These are phyloP conservation scores for Orbilia javanica DNA, from an alignment of 2,329 filamentous ascomycete genomes.

Conservation along the genomic window DNA sequence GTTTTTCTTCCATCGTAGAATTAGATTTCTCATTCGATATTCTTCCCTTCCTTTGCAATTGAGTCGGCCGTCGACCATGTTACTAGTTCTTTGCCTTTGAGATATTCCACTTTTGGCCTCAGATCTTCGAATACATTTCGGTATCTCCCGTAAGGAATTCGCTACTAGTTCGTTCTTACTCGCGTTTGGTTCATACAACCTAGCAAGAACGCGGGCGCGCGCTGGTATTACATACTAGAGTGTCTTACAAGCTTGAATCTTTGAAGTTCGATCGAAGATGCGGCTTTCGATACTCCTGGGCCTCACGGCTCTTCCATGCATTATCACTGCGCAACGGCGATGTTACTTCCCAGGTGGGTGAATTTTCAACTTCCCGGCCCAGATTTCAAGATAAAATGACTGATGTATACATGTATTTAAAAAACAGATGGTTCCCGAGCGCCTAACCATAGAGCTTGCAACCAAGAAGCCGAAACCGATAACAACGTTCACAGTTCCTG, in stretches of 20 bases:
- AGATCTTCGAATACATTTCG: neutral
- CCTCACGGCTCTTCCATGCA: neutral
- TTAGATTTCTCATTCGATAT: neutral
- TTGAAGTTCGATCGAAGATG: neutral
- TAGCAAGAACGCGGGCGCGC: neutral
- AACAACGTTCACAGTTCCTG: slow-evolving; percentile 25
- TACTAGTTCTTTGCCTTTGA: neutral
- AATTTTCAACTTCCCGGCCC: neutral
- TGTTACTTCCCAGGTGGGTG: slow-evolving; percentile 53
- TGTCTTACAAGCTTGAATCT: slow-evolving; percentile 18
- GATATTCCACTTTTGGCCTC: neutral
- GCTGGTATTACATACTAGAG: neutral
- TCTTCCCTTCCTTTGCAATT: neutral
- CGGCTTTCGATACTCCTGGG: slow-evolving; percentile 5
- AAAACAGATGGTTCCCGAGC: slow-evolving; percentile 30
- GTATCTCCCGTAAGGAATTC: neutral
- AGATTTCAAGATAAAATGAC: neutral
- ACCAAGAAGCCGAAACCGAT: neutral
- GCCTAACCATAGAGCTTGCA: slow-evolving; percentile 1
- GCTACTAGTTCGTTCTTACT: neutral
- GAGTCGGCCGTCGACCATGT: neutral
- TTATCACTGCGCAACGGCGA: slow-evolving; percentile 13
- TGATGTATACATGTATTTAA: neutral
- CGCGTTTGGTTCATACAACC: neutral
- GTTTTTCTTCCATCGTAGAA: neutral